These are phyloP conservation scores for Amanita pseudoporphyria DNA, from an alignment of 768 basidiomycete genomes.

Conservation along the genomic window DNA sequence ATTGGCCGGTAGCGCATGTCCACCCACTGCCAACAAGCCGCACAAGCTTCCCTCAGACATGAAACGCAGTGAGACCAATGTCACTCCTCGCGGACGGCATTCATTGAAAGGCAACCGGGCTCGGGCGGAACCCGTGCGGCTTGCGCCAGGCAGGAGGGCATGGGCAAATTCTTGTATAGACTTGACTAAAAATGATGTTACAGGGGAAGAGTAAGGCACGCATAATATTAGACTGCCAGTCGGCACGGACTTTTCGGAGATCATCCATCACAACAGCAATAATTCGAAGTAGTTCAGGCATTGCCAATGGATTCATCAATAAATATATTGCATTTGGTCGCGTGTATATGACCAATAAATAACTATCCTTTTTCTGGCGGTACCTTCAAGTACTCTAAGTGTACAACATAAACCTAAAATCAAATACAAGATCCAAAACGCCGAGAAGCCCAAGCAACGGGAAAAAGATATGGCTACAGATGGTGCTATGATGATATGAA, in stretches of 20 bases:
- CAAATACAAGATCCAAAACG: conserved; percentile 2
- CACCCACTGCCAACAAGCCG: neutral
- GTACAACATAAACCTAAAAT: conserved; percentile 3
- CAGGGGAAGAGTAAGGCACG: neutral
- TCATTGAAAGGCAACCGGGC: neutral
- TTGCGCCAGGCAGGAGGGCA: neutral
- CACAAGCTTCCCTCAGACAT: conserved; percentile 18
- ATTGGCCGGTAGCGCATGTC: neutral
- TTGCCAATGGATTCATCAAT: neutral
- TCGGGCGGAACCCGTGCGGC: neutral
- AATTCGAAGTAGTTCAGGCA: neutral
- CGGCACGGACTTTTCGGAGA: neutral
- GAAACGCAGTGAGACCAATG: conserved; percentile 33
- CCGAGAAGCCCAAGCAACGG: neutral
- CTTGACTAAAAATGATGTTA: neutral
- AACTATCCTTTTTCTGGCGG: neutral
- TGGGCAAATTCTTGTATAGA: neutral
- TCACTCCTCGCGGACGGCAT: conserved; percentile 33
- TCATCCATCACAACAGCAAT: neutral
- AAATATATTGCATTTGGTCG: neutral
- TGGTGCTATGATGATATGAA: conserved; percentile 5
- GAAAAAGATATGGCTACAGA: conserved; percentile 7
- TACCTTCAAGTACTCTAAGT: neutral
- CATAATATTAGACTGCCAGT: neutral
- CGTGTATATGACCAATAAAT: conserved; percentile 6